Base-by-base conservation (phyloP, 2,329 filamentous ascomycete species). In the Colletotrichum graminicola region DNA sequence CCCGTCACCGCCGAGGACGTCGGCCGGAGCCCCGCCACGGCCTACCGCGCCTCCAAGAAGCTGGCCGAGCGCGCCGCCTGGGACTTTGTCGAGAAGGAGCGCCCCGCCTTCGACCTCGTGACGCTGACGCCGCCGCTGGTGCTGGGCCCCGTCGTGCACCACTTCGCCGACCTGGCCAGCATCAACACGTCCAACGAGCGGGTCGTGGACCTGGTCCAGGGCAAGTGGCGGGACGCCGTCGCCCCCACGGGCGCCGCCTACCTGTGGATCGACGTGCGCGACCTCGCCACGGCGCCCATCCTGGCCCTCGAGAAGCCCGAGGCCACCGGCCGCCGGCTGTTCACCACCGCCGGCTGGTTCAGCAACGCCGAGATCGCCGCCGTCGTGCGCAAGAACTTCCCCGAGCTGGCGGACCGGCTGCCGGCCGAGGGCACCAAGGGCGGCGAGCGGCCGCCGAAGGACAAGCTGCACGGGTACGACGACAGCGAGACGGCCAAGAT, bases 401-500 rank as follows among this genome's bases (percentile, higher is more conserved):
- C 87, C 1, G 84, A 87, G 66, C 82, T 87, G 49, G 78, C 76
- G 34, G 84, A 85, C 56, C 79, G 79, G 67, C 74, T 90, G 72
- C 88, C 88, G 0, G 80, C 77, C 1, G 80, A 83, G 1, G 82
- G 84, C 21, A 79, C 80, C 12, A 76, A 79, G 67, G 85, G 86
- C 16, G 85, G 84, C n/a, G 82, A 82, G 73, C 49, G 81, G 66
- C 77, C 81, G 21, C 77, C 82, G 3, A 78, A 78, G 68, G 80
- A 79, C 4, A 75, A 84, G 73, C 75, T 87, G 54, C 91, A 86
- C 78, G 81, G 81, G 72, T 87, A 85, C 68, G 86, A 93, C 77
- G 92, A 90, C 77, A 84, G 83, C 62, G 84, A 85, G 76, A 89
- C 89, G 1, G 87, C 85, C 34, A 85, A 89, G 76, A 75, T 91